Evolutionary conservation across 2,329 filamentous ascomycete species (phyloP).

Genomic region (Ustilaginoidea virens): DNA sequence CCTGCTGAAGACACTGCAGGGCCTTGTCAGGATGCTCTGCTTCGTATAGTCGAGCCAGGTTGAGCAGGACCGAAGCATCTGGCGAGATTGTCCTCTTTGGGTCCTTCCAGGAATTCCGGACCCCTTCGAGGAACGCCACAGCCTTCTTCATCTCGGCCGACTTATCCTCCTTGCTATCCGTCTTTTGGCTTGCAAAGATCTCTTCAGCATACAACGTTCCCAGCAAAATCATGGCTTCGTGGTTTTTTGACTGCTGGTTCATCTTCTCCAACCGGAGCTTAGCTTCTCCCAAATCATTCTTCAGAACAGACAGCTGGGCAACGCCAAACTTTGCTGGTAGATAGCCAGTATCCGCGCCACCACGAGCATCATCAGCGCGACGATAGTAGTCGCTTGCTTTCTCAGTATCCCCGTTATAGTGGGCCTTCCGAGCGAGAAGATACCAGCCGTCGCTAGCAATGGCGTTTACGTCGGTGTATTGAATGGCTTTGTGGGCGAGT

Average conservation of each 20-base stretch:
- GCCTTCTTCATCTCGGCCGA: constrained; percentile 74
- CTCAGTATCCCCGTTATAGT: constrained; percentile 60
- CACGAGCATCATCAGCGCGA: constrained; percentile 79
- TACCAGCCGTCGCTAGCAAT: constrained; percentile 98
- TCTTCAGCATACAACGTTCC: constrained; percentile 91
- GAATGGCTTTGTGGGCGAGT: constrained; percentile 82
- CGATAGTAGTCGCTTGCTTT: constrained; percentile 77
- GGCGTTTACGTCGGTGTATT: constrained; percentile 89
- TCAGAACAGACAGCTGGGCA: constrained; percentile 75
- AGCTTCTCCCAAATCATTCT: constrained; percentile 75
- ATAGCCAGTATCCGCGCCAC: constrained; percentile 80
- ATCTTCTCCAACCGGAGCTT: constrained; percentile 93
- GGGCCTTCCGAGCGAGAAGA: constrained; percentile 77
- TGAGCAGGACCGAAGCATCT: constrained; percentile 78
- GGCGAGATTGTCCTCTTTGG: constrained; percentile 68
- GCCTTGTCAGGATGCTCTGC: constrained; percentile 75
- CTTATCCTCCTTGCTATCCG: constrained; percentile 72
- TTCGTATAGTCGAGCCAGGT: constrained; percentile 85
- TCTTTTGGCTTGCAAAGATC: constrained; percentile 63
- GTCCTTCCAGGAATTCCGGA: constrained; percentile 83
- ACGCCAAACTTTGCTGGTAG: constrained; percentile 89
- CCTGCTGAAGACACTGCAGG: constrained; percentile 77
- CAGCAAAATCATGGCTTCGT: constrained; percentile 84
- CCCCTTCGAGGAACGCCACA: constrained; percentile 66
- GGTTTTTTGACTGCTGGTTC: constrained; percentile 64